Percentiles rank a stretch among this genome's conserved stretches.
phyloP scores from a whole-genome alignment of 1,139 yeast species.

The Suhomyces panamericanus region DNA sequence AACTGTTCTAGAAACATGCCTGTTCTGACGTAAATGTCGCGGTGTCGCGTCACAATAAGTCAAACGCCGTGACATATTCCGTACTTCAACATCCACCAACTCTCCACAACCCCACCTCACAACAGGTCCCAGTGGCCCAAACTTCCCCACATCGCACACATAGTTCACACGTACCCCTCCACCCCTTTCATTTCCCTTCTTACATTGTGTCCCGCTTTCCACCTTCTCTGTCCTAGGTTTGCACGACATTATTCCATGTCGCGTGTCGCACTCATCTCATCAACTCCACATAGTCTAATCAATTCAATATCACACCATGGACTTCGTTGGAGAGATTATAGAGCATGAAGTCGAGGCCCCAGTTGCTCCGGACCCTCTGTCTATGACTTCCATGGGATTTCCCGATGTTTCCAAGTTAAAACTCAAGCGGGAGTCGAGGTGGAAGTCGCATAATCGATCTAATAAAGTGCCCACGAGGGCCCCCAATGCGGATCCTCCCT shows the following conservation, averaged over 20 bases:
- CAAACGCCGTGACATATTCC: no score
- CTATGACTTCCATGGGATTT: slow-evolving; percentile 35
- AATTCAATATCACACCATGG: slow-evolving; percentile 42
- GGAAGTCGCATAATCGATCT: slow-evolving; percentile 30
- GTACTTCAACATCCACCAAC: no score
- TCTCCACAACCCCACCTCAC: no score
- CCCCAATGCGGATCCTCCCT: background rate
- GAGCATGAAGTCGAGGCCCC: slow-evolving; percentile 57
- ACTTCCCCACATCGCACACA: no score
- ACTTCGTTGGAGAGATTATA: slow-evolving; percentile 72
- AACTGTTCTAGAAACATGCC: background rate
- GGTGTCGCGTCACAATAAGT: background rate
- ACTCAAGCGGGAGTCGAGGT: slow-evolving; percentile 26
- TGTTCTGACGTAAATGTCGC: background rate
- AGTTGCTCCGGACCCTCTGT: slow-evolving; percentile 28
- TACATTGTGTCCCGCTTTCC: no score
- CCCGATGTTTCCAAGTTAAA: slow-evolving; percentile 37
- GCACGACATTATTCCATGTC: background rate
- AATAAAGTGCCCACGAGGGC: background rate
- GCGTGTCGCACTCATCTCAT: background rate
- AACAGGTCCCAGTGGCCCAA: no score
- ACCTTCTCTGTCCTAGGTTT: no score
- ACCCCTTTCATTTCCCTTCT: no score
- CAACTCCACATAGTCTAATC: background rate
- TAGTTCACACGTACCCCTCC: no score